These are phyloP conservation scores for Naematelia aurantialba DNA, from an alignment of 768 basidiomycete genomes.

Conservation along the genomic window DNA sequence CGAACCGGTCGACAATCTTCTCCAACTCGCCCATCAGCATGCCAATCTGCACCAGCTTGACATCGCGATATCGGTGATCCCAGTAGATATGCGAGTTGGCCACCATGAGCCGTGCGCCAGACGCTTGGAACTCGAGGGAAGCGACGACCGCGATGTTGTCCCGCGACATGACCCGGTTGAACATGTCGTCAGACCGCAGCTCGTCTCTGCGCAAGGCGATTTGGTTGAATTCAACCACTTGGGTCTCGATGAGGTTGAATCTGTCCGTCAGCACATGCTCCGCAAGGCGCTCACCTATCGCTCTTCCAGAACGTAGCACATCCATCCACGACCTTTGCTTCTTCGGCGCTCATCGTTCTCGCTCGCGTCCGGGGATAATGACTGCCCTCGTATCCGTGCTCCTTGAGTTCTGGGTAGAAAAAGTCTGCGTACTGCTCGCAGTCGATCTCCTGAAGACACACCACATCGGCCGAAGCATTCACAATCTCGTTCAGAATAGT, in stretches of 20 bases:
- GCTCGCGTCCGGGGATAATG: slow-evolving; percentile 89
- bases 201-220: slow-evolving; percentile 88
- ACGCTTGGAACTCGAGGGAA: slow-evolving; percentile 77
- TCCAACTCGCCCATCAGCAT: slow-evolving; percentile 87
- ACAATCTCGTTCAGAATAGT: slow-evolving; percentile 79
- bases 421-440: slow-evolving; percentile 87
- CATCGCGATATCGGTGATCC: slow-evolving; percentile 88
- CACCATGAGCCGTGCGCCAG: slow-evolving; percentile 81
- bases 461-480: slow-evolving; percentile 75
- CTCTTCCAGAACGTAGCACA: slow-evolving; percentile 94
- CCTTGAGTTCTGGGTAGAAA: slow-evolving; percentile 68
- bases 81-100: slow-evolving; percentile 89
- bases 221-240: slow-evolving; percentile 86
- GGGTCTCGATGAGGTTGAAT: slow-evolving; percentile 87
- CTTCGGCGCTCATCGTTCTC: slow-evolving; percentile 83
- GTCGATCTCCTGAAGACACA: slow-evolving; percentile 95
- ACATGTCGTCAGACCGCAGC: slow-evolving; percentile 86
- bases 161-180: slow-evolving; percentile 92
- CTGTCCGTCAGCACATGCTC: slow-evolving; percentile 51
- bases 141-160: slow-evolving; percentile 88
- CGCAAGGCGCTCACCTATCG: slow-evolving; percentile 62
- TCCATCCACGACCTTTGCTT: slow-evolving; percentile 85
- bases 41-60: slow-evolving; percentile 95
- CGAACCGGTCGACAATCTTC: slow-evolving; percentile 79
- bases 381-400: slow-evolving; percentile 81